These are phyloP conservation scores for Adansonia gregorii DNA, from an alignment of 441 rosid species.

Conservation along the genomic window DNA sequence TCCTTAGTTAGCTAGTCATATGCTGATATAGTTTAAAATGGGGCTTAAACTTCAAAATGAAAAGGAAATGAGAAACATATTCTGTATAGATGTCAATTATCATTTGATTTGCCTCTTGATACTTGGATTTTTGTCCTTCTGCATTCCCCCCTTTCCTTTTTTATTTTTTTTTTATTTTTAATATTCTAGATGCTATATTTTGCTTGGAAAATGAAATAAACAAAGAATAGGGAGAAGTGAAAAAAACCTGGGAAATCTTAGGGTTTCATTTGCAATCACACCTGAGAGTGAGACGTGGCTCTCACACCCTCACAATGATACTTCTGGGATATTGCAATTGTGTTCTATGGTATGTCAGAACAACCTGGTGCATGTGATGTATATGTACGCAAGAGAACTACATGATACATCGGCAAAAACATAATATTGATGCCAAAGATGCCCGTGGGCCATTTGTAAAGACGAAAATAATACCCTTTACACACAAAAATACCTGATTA, in stretches of 20 bases:
- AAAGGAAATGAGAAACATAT: neutral
- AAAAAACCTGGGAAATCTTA: neutral
- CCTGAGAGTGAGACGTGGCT: neutral
- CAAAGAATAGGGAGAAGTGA: slow-evolving; percentile 12
- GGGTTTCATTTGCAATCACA: slow-evolving; percentile 8
- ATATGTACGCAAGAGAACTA: neutral
- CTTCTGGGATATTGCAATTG: neutral
- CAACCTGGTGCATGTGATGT: neutral
- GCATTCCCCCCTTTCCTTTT: neutral
- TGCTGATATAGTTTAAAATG: neutral
- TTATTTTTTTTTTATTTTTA: neutral
- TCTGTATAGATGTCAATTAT: neutral
- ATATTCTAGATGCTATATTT: neutral
- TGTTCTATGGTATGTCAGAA: neutral
- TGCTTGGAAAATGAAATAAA: neutral
- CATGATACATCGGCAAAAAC: neutral
- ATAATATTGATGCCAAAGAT: neutral
- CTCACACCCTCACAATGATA: neutral
- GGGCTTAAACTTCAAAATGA: neutral
- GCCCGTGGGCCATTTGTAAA: neutral
- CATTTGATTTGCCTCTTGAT: slow-evolving; percentile 19
- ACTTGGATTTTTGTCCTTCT: neutral
- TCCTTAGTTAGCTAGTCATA: neutral
- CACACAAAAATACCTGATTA: neutral
- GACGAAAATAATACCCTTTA: neutral